Evolutionary conservation across 129 eudicot genomes (phyloP).

Genomic region (Smallanthus sonchifolius): DNA sequence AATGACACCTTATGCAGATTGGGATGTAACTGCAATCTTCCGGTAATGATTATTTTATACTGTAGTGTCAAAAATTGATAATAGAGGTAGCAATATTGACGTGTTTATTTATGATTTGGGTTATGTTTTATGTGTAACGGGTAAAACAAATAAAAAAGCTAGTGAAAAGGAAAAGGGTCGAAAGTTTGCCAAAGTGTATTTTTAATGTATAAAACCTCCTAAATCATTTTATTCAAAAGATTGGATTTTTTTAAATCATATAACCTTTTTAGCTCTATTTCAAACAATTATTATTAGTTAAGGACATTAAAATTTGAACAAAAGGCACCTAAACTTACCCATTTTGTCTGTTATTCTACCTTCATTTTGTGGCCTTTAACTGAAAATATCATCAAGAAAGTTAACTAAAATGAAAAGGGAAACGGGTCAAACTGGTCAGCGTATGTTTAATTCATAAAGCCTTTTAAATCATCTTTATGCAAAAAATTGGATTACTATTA

Average conservation of each 20-base stretch:
- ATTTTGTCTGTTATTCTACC: background rate
- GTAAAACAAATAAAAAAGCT: background rate
- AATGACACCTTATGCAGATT: slow-evolving; percentile 70
- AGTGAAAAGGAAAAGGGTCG: background rate
- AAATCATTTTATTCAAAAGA: background rate
- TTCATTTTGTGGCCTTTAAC: background rate
- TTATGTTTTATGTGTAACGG: background rate
- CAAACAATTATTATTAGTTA: background rate
- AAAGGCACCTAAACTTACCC: background rate
- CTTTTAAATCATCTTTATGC: too few species aligned
- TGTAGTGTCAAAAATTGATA: background rate
- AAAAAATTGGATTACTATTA: background rate
- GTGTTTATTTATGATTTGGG: background rate
- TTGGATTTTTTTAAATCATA: background rate
- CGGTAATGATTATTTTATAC: slow-evolving; percentile 37
- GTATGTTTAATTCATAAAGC: background rate
- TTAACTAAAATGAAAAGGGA: background rate
- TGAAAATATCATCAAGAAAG: background rate
- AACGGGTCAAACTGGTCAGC: background rate
- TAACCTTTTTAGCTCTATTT: background rate
- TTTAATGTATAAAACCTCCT: background rate
- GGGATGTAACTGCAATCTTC: slow-evolving; percentile 61
- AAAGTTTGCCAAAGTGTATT: background rate
- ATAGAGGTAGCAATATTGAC: background rate
- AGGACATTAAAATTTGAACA: background rate